Conservation (phyloP, 306 rosid genomes). For the Trifolium subterraneum region DNA sequence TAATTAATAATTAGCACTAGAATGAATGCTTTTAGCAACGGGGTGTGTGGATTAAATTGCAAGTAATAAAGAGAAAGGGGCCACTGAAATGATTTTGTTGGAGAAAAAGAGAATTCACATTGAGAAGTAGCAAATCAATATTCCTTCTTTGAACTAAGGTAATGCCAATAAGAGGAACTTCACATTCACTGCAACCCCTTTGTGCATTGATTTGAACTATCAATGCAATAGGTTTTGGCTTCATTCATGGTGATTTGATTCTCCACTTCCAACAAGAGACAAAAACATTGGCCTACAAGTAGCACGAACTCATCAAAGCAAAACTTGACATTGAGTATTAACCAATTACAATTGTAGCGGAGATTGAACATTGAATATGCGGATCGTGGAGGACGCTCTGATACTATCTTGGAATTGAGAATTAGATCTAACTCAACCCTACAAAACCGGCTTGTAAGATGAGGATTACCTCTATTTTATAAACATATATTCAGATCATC, state of each 20-base stretch:
- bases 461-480: no score
- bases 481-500: no score
- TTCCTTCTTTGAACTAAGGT: slow-evolving; percentile 28
- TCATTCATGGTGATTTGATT: slow-evolving; percentile 16
- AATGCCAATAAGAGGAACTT: slow-evolving; percentile 21
- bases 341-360: neutral
- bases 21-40: slow-evolving; percentile 30
- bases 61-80: slow-evolving; percentile 28
- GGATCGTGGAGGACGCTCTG: no score
- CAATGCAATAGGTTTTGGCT: neutral
- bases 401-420: no score
- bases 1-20: slow-evolving; percentile 33
- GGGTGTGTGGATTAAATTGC: slow-evolving; percentile 40
- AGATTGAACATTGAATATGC: no score
- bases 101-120: slow-evolving; percentile 34
- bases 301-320: neutral
- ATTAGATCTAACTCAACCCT: no score
- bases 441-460: no score
- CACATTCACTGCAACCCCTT: slow-evolving; percentile 3
- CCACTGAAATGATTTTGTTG: slow-evolving; percentile 23
- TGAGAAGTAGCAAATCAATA: slow-evolving; percentile 11
- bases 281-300: slow-evolving; percentile 9
- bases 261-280: slow-evolving; percentile 14
- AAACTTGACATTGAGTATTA: slow-evolving; percentile 14
- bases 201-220: slow-evolving; percentile 25